Conservation (phyloP, 345 rosid species). For the Corchorus capsularis region DNA sequence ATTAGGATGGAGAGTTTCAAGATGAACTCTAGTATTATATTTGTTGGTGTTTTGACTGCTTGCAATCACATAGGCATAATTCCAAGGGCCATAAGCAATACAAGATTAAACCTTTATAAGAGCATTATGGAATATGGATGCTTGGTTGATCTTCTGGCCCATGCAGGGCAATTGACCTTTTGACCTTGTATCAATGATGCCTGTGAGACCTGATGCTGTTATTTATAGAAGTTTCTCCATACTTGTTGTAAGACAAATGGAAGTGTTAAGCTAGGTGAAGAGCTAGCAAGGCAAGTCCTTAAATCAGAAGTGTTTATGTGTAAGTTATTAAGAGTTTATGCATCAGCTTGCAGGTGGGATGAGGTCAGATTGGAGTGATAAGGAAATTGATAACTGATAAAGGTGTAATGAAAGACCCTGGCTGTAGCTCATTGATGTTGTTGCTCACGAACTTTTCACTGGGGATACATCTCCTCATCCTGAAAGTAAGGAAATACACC, state of each 20-base stretch:
- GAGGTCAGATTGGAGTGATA: slow-evolving; percentile 65
- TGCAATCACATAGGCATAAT: slow-evolving; percentile 71
- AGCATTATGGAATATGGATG: slow-evolving; percentile 92
- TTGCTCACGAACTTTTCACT: slow-evolving; percentile 72
- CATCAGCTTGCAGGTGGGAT: slow-evolving; percentile 73
- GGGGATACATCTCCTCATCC: slow-evolving; percentile 88
- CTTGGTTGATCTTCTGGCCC: slow-evolving; percentile 69
- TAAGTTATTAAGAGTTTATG: slow-evolving; percentile 73
- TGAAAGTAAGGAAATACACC: slow-evolving; percentile 54
- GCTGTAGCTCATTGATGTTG: slow-evolving; percentile 74
- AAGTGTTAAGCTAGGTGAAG: slow-evolving; percentile 62
- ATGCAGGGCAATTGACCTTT: slow-evolving; percentile 66
- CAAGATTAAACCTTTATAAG: slow-evolving; percentile 57
- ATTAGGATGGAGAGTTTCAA: slow-evolving; percentile 31
- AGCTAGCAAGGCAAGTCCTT: slow-evolving; percentile 53
- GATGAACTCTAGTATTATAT: slow-evolving; percentile 67
- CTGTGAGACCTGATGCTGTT: slow-evolving; percentile 69
- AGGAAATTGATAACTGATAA: slow-evolving; percentile 71
- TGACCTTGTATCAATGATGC: slow-evolving; percentile 59
- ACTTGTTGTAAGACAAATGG: slow-evolving; percentile 70
- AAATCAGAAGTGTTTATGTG: slow-evolving; percentile 63
- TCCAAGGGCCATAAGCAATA: slow-evolving; percentile 53
- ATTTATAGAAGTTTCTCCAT: slow-evolving; percentile 89
- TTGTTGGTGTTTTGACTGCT: slow-evolving; percentile 65
- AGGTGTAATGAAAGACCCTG: slow-evolving; percentile 75